These are phyloP conservation scores for Brassica balearica DNA, from an alignment of 441 rosid genomes.

Conservation along the genomic window DNA sequence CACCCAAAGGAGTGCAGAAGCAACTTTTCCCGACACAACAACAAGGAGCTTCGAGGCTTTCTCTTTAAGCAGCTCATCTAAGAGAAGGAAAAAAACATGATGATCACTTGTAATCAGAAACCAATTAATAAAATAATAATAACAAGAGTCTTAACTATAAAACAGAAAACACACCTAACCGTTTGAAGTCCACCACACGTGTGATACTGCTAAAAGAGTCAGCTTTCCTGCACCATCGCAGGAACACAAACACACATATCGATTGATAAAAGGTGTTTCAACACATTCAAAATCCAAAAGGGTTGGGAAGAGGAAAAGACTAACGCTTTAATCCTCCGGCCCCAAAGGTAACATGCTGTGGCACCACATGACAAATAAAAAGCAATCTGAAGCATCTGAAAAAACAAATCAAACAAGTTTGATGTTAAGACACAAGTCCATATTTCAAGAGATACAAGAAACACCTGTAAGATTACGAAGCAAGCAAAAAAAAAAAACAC, in stretches of 20 bases:
- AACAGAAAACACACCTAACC: not conserved
- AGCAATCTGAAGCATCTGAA: constrained; percentile 1
- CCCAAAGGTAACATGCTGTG: constrained; percentile 2
- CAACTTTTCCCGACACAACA: constrained; percentile 33
- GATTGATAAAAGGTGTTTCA: not conserved
- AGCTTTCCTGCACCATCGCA: not conserved
- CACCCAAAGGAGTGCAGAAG: not conserved
- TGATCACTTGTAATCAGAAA: not conserved
- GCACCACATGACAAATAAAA: not conserved
- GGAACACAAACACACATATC: not conserved
- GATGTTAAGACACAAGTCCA: not conserved
- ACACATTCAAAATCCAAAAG: not conserved
- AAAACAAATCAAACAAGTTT: not conserved
- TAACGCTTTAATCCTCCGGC: not conserved
- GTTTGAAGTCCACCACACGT: not conserved
- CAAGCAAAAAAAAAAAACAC: not conserved
- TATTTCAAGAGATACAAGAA: too few relatives aligned
- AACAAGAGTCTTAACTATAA: not conserved
- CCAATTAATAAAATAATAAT: not conserved
- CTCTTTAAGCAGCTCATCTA: constrained; percentile 13
- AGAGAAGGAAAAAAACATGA: not conserved
- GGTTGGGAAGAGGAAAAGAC: not conserved
- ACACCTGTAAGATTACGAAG: too few relatives aligned
- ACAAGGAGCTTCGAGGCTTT: constrained; percentile 20
- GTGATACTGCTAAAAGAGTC: not conserved